phyloP scores from a whole-genome alignment of 495 filamentous ascomycete genomes.

The Aspergillus diversus region DNA sequence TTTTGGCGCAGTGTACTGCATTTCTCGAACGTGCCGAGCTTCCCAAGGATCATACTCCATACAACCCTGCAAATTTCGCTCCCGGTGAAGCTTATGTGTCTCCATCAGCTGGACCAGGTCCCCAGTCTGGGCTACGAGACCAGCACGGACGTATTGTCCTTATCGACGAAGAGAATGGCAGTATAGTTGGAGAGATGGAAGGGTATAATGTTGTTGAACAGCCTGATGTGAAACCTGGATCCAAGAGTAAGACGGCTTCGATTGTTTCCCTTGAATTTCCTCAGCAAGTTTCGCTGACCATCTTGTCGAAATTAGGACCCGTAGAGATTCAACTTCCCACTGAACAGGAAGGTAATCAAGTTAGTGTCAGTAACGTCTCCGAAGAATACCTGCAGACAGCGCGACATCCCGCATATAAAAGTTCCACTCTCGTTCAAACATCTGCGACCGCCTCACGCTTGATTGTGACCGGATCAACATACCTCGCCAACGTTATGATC shows the following conservation, averaged over 20 bases:
- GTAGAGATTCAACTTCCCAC: slow-evolving; percentile 85
- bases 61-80: slow-evolving; percentile 80
- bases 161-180: slow-evolving; percentile 92
- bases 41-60: slow-evolving; percentile 55
- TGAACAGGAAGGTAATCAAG: slow-evolving; percentile 69
- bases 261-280: slow-evolving; percentile 1
- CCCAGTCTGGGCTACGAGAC: slow-evolving; percentile 8
- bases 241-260: slow-evolving; percentile 68
- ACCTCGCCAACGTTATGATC: slow-evolving; percentile 75
- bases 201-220: slow-evolving; percentile 81
- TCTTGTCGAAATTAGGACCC: slow-evolving; percentile 61
- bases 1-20: slow-evolving; percentile 91
- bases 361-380: slow-evolving; percentile 74
- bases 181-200: slow-evolving; percentile 90
- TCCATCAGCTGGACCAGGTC: slow-evolving; percentile 21
- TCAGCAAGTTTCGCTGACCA: slow-evolving; percentile 18
- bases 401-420: slow-evolving; percentile 85
- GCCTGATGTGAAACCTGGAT: slow-evolving; percentile 72
- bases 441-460: slow-evolving; percentile 89
- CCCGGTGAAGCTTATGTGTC: slow-evolving; percentile 77
- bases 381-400: slow-evolving; percentile 80
- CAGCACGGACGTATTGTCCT: slow-evolving; percentile 69
- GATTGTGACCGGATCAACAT: slow-evolving; percentile 83
- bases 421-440: slow-evolving; percentile 83
- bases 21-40: slow-evolving; percentile 80